These are phyloP conservation scores for Ustilago crameri DNA, from an alignment of 1,284 basidiomycete genomes.

Conservation along the genomic window DNA sequence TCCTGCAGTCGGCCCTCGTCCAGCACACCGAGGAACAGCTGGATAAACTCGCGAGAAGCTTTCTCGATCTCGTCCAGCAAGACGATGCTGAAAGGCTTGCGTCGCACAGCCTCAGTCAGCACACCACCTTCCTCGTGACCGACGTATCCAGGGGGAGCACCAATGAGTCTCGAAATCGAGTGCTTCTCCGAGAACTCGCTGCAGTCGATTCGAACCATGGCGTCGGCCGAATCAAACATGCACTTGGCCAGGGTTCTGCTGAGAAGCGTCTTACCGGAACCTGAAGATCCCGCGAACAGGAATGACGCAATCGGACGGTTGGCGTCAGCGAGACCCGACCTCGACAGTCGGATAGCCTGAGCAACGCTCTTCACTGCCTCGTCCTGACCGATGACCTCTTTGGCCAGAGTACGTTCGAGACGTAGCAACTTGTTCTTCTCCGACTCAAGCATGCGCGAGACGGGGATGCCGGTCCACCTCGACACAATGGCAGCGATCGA, in stretches of 20 bases:
- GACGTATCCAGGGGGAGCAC: slow-evolving; percentile 78
- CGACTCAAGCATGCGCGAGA: slow-evolving; percentile 67
- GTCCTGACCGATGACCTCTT: slow-evolving; percentile 72
- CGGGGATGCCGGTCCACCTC: slow-evolving; percentile 71
- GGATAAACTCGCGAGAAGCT: slow-evolving; percentile 90
- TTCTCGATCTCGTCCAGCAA: slow-evolving; percentile 71
- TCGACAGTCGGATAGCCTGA: slow-evolving; percentile 73
- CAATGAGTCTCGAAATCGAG: slow-evolving; percentile 72
- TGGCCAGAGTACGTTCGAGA: slow-evolving; percentile 60
- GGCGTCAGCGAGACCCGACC: slow-evolving; percentile 73
- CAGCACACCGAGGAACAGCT: slow-evolving; percentile 88
- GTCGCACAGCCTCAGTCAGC: slow-evolving; percentile 70
- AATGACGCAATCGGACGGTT: slow-evolving; percentile 72
- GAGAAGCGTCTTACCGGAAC: slow-evolving; percentile 74
- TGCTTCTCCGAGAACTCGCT: slow-evolving; percentile 72
- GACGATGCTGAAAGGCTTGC: slow-evolving; percentile 67
- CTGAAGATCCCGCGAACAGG: slow-evolving; percentile 70
- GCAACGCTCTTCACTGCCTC: slow-evolving; percentile 73
- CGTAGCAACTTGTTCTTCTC: slow-evolving; percentile 65
- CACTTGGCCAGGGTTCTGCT: slow-evolving; percentile 69
- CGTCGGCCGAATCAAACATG: slow-evolving; percentile 73
- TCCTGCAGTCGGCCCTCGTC: slow-evolving; percentile 85
- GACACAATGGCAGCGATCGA: slow-evolving; percentile 73
- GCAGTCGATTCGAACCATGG: slow-evolving; percentile 74
- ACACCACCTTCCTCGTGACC: slow-evolving; percentile 87